Conservation (phyloP, 192 early-diverging fungal species). For the Linnemannia exigua region DNA sequence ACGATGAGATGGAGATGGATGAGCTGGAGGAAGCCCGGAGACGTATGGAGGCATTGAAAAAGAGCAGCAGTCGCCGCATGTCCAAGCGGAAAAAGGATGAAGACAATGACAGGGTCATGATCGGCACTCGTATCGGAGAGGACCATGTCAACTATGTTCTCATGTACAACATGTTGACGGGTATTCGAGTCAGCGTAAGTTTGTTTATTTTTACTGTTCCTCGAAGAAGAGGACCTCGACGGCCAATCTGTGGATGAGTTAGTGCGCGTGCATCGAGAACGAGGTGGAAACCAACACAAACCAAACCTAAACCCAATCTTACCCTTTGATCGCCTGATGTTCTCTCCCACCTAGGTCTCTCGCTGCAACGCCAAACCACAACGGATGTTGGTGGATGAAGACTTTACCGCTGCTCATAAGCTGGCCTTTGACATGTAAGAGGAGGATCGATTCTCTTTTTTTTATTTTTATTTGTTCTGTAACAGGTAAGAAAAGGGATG, state of each 20-base stretch:
- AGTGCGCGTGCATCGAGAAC: not conserved
- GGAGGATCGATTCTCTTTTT: not conserved
- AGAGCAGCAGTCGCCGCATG: constrained; percentile 45
- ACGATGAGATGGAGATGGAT: constrained; percentile 58
- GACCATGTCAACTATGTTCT: constrained; percentile 94
- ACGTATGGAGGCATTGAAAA: constrained; percentile 26
- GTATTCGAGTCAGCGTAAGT: constrained; percentile 88
- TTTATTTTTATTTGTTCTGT: not conserved
- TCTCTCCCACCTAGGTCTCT: constrained; percentile 62
- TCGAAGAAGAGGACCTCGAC: not conserved
- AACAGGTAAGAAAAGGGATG: not conserved
- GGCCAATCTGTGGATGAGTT: not conserved
- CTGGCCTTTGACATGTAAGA: constrained; percentile 92
- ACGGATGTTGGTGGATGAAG: constrained; percentile 75
- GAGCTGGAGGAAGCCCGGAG: constrained; percentile 38
- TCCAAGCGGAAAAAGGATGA: constrained; percentile 56
- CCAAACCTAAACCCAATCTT: not conserved
- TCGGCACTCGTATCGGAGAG: constrained; percentile 90
- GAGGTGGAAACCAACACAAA: not conserved
- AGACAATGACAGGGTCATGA: constrained; percentile 54
- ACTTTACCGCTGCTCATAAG: constrained; percentile 91
- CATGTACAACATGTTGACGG: constrained; percentile 99
- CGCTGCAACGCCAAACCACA: constrained; percentile 87
- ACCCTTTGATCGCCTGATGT: not conserved
- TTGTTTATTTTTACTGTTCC: not conserved